Percentiles rank a stretch among this genome's conserved stretches.
These are phyloP conservation scores for Podaxis sp. DNA, from an alignment of 768 basidiomycete species.

Conservation along the genomic window DNA sequence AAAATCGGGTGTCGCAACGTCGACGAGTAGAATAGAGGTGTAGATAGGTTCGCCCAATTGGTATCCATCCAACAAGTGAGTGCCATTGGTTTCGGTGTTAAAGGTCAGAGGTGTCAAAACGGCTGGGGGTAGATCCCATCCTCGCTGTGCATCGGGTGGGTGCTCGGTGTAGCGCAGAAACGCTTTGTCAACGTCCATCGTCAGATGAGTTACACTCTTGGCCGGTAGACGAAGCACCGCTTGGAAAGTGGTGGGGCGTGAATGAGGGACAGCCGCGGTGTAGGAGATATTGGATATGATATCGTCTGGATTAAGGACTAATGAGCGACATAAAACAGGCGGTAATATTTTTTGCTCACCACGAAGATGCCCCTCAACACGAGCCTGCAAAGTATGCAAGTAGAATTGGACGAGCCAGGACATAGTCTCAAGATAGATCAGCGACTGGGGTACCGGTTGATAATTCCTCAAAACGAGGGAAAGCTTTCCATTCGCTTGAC, in stretches of 20 bases:
- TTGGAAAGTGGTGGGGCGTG: constrained; percentile 79
- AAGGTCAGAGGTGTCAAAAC: constrained; percentile 52
- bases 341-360: not conserved
- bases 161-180: constrained; percentile 95
- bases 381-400: constrained; percentile 70
- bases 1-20: constrained; percentile 98
- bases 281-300: constrained; percentile 69
- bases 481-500: constrained; percentile 76
- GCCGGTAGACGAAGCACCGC: constrained; percentile 70
- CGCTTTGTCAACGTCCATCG: constrained; percentile 75
- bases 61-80: constrained; percentile 40
- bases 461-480: constrained; percentile 67
- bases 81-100: constrained; percentile 19
- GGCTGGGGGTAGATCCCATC: constrained; percentile 90
- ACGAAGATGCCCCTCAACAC: constrained; percentile 41
- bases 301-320: constrained; percentile 43
- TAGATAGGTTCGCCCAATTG: constrained; percentile 37
- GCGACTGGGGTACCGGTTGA: constrained; percentile 37
- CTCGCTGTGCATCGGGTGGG: constrained; percentile 92
- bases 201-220: constrained; percentile 58
- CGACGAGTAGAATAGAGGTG: constrained; percentile 78
- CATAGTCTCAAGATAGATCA: constrained; percentile 86
- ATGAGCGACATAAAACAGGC: not conserved
- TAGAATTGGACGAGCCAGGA: constrained; percentile 92
- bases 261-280: constrained; percentile 61